These are phyloP conservation scores for Plasmodium ovale DNA, from an alignment of 169 alveolate species.

Conservation along the genomic window DNA sequence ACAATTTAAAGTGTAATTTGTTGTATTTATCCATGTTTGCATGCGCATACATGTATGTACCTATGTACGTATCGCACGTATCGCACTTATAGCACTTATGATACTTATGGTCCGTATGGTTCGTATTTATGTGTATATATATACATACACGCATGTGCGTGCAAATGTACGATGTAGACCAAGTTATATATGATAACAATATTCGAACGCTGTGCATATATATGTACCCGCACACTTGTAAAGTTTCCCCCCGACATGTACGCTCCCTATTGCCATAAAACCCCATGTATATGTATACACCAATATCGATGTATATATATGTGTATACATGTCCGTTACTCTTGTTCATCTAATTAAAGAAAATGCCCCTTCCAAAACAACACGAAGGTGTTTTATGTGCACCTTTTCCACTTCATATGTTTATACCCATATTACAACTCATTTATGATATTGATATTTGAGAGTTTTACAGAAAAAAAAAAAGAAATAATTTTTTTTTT, in stretches of 20 bases:
- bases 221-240: no score
- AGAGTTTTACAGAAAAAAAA: neutral
- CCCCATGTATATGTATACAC: no score
- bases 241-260: no score
- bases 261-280: no score
- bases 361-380: neutral
- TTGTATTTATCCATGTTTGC: no score
- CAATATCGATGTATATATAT: no score
- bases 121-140: neutral
- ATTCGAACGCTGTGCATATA: neutral
- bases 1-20: neutral
- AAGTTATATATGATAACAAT: neutral
- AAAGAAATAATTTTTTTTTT: neutral
- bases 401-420: neutral
- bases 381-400: neutral
- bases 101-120: no score
- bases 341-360: neutral
- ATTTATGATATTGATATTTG: slow-evolving; percentile 1
- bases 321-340: neutral
- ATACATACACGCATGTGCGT: slow-evolving; percentile 7
- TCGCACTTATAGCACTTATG: no score
- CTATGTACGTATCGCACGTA: no score
- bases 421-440: neutral
- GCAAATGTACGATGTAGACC: neutral
- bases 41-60: slow-evolving; percentile 6